These are phyloP conservation scores for Scolecobasidium constrictum DNA, from an alignment of 2,329 filamentous ascomycete genomes.

Conservation along the genomic window DNA sequence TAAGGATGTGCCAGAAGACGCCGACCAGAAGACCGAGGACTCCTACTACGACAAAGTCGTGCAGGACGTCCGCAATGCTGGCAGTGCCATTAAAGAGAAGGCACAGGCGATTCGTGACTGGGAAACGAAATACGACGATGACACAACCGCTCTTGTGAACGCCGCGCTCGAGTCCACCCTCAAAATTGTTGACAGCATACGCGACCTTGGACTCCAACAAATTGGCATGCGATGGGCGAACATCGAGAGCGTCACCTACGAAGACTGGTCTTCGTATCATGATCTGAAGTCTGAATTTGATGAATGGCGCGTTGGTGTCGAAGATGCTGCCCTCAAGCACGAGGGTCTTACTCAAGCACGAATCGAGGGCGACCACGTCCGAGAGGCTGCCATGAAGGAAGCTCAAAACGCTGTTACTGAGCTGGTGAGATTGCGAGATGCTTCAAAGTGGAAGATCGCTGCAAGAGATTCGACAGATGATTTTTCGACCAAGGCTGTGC, in stretches of 20 bases:
- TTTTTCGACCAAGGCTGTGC: conserved; percentile 60
- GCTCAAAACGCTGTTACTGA: conserved; percentile 73
- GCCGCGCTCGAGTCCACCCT: conserved; percentile 71
- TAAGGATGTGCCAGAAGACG: conserved; percentile 45
- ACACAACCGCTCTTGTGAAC: conserved; percentile 57
- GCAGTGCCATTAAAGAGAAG: conserved; percentile 62
- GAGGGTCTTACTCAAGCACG: conserved; percentile 59
- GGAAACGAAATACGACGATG: conserved; percentile 60
- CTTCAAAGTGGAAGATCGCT: conserved; percentile 72
- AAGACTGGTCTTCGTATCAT: conserved; percentile 94
- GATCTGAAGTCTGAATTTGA: conserved; percentile 72
- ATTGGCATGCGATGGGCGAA: conserved; percentile 91
- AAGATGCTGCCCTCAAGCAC: conserved; percentile 63
- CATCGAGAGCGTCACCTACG: conserved; percentile 92
- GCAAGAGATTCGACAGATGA: conserved; percentile 65
- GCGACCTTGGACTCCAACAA: conserved; percentile 76
- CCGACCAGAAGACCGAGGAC: conserved; percentile 39
- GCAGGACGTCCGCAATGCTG: conserved; percentile 52
- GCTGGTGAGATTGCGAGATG: conserved; percentile 68
- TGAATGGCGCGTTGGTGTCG: conserved; percentile 75
- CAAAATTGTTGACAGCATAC: conserved; percentile 69
- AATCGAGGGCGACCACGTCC: conserved; percentile 55
- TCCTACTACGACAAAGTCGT: conserved; percentile 42
- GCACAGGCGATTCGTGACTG: conserved; percentile 69
- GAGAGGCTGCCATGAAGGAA: conserved; percentile 69